Evolutionary conservation across 345 rosid species (phyloP).

Genomic region (Limnanthes douglasii): DNA sequence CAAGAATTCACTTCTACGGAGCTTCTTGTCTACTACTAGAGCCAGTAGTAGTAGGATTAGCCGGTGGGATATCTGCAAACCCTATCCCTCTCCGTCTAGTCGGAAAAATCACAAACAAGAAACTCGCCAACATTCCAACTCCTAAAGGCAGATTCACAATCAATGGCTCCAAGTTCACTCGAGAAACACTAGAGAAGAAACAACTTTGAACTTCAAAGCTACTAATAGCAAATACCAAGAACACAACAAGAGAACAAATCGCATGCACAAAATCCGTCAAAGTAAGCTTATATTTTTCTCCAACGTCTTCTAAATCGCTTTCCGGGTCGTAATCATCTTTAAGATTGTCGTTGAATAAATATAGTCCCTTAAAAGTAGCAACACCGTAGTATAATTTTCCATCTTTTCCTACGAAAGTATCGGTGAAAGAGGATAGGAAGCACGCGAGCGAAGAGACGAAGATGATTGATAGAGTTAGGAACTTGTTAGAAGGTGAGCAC

Average conservation of each 20-base stretch:
- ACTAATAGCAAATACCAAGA: conserved; percentile 31
- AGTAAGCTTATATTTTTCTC: conserved; percentile 6
- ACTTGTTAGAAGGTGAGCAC: conserved; percentile 15
- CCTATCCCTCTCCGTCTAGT: conserved; percentile 44
- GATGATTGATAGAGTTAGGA: conserved; percentile 20
- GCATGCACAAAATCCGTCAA: conserved; percentile 33
- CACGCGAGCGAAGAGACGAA: conserved; percentile 13
- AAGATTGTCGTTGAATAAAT: conserved; percentile 15
- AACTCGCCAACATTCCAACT: conserved; percentile 19
- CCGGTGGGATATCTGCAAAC: conserved; percentile 7
- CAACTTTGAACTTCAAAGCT: conserved; percentile 24
- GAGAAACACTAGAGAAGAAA: conserved; percentile 10
- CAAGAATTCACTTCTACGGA: too few relatives aligned
- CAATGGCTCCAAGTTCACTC: conserved; percentile 7
- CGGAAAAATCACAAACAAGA: conserved; percentile 36
- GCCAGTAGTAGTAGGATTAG: too few relatives aligned
- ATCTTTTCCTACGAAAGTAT: conserved; percentile 21
- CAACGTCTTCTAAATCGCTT: neutral
- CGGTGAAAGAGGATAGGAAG: conserved; percentile 37
- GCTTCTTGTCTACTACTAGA: too few relatives aligned
- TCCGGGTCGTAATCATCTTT: neutral
- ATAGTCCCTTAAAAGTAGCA: conserved; percentile 21
- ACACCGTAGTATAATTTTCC: conserved; percentile 26
- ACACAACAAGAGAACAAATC: conserved; percentile 21
- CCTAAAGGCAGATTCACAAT: conserved; percentile 20